phyloP scores from a whole-genome alignment of 345 rosid species.

The Rhodamnia argentea region DNA sequence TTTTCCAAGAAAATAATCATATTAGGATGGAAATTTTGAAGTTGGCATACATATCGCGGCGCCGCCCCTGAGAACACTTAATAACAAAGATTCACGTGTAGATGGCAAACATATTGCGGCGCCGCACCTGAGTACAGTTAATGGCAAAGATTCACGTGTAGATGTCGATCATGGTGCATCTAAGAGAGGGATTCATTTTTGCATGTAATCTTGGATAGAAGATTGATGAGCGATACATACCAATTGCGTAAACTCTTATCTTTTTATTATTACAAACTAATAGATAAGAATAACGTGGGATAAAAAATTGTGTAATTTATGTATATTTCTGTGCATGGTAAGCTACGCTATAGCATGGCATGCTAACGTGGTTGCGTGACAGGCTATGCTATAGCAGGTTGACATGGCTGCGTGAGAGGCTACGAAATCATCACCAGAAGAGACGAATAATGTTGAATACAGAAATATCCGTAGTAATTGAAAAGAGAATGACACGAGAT shows the following conservation, averaged over 20 bases:
- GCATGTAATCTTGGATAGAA: too few relatives aligned
- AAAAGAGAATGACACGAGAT: too few relatives aligned
- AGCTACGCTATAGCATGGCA: too few relatives aligned
- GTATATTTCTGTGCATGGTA: not conserved
- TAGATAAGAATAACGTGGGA: not conserved
- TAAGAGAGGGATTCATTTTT: too few relatives aligned
- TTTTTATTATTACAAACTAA: not conserved
- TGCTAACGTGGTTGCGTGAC: too few relatives aligned
- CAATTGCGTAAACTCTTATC: not conserved
- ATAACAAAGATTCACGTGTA: not conserved
- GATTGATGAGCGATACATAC: not conserved
- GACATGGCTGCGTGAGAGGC: too few relatives aligned
- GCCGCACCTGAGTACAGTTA: not conserved
- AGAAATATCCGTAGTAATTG: too few relatives aligned
- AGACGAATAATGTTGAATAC: too few relatives aligned
- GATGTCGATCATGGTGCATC: too few relatives aligned
- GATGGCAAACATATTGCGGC: not conserved
- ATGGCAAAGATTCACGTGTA: not conserved
- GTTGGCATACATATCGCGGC: not conserved
- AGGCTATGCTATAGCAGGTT: too few relatives aligned
- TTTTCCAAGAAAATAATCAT: not conserved
- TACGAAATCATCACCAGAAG: too few relatives aligned
- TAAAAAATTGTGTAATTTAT: not conserved
- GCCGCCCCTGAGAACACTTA: not conserved
- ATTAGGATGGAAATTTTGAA: not conserved